Percentiles rank a stretch among this genome's conserved stretches.
Evolutionary conservation across 2,329 filamentous ascomycete species (phyloP).

Genomic region (Escovopsis sp.): DNA sequence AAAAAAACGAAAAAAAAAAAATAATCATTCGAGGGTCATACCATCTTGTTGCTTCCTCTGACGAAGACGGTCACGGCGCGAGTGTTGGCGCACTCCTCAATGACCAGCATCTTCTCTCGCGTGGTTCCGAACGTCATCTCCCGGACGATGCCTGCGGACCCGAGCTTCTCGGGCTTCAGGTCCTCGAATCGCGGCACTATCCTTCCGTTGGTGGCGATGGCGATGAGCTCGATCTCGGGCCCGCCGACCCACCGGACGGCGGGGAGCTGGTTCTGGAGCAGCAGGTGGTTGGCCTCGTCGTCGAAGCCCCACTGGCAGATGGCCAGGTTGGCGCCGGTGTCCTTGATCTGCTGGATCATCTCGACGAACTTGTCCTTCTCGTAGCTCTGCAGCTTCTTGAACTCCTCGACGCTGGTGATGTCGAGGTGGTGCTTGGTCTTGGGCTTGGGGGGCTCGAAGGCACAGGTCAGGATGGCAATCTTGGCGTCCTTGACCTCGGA

Average conservation of each 20-base stretch:
- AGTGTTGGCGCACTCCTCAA: constrained; percentile 97
- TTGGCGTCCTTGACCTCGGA: constrained; percentile 90
- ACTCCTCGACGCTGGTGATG: constrained; percentile 93
- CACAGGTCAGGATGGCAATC: constrained; percentile 92
- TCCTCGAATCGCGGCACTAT: constrained; percentile 98
- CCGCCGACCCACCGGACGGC: constrained; percentile 97
- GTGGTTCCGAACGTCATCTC: constrained; percentile 97
- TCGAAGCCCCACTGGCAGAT: constrained; percentile 99
- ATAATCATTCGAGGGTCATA: constrained; percentile 25
- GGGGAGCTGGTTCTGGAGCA: constrained; percentile 89
- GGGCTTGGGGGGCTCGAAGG: constrained; percentile 96
- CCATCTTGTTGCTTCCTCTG: constrained; percentile 98
- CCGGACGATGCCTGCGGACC: constrained; percentile 73
- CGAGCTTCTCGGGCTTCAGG: constrained; percentile 78
- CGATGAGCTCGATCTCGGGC: constrained; percentile 95
- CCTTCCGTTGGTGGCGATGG: constrained; percentile 93
- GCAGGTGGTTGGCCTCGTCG: constrained; percentile 93
- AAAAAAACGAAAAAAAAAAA: too few relatives aligned
- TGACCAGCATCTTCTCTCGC: constrained; percentile 97
- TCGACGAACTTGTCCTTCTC: constrained; percentile 93
- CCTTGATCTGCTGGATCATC: constrained; percentile 98
- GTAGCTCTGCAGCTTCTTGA: constrained; percentile 93
- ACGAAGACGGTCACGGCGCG: constrained; percentile 94
- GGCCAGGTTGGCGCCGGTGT: constrained; percentile 88
- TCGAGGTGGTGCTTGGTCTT: constrained; percentile 99